Evolutionary conservation across 768 basidiomycete genomes (phyloP).

Genomic region (Suillus tomentosus): DNA sequence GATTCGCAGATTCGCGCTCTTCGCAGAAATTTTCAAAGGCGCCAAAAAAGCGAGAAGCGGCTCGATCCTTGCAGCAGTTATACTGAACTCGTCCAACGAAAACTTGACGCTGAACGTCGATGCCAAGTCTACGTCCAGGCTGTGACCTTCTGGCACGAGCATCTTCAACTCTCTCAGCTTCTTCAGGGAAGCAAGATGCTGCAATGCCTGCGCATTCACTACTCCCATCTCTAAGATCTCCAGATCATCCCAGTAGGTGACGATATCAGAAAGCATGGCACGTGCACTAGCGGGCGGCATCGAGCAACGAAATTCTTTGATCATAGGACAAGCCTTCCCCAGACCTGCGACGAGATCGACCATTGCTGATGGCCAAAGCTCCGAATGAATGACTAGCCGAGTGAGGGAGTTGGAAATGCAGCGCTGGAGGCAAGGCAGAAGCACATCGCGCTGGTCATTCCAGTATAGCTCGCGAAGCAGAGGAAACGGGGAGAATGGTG

Average conservation of each 20-base stretch:
- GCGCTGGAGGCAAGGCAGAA: background rate
- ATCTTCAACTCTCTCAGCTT: background rate
- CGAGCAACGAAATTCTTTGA: slow-evolving; percentile 1
- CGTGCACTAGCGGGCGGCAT: background rate
- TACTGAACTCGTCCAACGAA: background rate
- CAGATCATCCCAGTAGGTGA: background rate
- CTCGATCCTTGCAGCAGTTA: background rate
- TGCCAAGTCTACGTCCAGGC: background rate
- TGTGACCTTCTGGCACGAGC: background rate
- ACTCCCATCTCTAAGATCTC: background rate
- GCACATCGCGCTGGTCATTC: background rate
- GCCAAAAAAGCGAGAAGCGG: background rate
- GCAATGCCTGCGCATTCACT: slow-evolving; percentile 1
- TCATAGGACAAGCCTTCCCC: background rate
- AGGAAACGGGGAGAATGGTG: background rate
- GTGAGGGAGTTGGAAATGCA: background rate
- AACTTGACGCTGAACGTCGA: slow-evolving; percentile 1
- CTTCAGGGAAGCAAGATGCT: background rate
- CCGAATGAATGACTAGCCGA: background rate
- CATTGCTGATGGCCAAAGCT: background rate
- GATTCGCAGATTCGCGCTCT: background rate
- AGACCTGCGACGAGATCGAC: background rate
- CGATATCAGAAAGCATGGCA: background rate
- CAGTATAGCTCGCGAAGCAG: background rate
- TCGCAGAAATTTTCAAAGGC: background rate